These are phyloP conservation scores for Nepenthes gracilis DNA, from an alignment of 148 eudicot species.

Conservation along the genomic window DNA sequence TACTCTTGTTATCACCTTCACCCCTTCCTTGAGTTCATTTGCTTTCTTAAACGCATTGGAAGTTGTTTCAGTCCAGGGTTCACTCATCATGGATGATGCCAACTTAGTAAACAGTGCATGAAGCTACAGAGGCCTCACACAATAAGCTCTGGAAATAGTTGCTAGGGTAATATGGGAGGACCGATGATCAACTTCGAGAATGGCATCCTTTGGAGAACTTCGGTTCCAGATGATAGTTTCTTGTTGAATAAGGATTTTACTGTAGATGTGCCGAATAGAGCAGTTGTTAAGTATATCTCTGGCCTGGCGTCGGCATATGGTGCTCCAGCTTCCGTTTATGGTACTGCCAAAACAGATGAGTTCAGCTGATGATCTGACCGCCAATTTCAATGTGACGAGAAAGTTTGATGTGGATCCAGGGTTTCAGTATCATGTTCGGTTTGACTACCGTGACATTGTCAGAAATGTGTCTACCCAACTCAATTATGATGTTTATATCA, in stretches of 20 bases:
- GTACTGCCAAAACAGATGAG: slow-evolving; percentile 18
- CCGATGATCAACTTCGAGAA: slow-evolving; percentile 14
- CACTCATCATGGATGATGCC: slow-evolving; percentile 26
- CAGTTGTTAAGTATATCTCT: slow-evolving; percentile 8
- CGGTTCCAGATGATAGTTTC: slow-evolving; percentile 20
- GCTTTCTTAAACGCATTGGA: slow-evolving; percentile 29
- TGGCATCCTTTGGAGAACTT: slow-evolving; percentile 22
- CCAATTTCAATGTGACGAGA: slow-evolving; percentile 24
- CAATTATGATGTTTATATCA: slow-evolving; percentile 6
- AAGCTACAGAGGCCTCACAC: slow-evolving; percentile 10
- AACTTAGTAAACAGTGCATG: slow-evolving; percentile 5
- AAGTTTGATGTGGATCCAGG: slow-evolving; percentile 21
- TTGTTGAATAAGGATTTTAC: slow-evolving; percentile 8
- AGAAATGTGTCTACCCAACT: slow-evolving; percentile 3
- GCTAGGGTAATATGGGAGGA: slow-evolving; percentile 28
- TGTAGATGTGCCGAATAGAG: slow-evolving; percentile 11
- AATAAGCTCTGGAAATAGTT: slow-evolving; percentile 22
- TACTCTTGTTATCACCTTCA: slow-evolving; percentile 15
- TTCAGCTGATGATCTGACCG: slow-evolving; percentile 9
- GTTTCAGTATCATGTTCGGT: slow-evolving; percentile 22
- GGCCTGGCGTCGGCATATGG: slow-evolving; percentile 12
- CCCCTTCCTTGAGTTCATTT: slow-evolving; percentile 16
- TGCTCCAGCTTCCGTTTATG: slow-evolving; percentile 25
- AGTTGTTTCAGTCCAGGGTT: slow-evolving; percentile 28
- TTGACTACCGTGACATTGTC: slow-evolving; percentile 15